These are phyloP conservation scores for Oryza australiensis DNA, from an alignment of 176 grass and related monocot species.

Conservation along the genomic window DNA sequence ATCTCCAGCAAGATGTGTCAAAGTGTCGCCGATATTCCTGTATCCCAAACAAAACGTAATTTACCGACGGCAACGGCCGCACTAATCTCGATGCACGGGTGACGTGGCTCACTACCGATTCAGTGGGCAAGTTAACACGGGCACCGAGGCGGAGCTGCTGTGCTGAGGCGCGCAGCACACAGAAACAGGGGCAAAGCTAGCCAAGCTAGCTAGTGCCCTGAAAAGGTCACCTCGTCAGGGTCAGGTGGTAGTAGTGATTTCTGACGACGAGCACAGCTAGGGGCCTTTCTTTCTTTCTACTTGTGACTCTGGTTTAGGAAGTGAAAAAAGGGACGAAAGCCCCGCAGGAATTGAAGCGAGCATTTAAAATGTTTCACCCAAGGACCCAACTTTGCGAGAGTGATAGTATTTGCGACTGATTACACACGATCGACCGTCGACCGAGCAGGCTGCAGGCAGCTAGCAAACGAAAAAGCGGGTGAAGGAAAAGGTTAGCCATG, in stretches of 20 bases:
- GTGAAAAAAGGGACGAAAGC: not conserved
- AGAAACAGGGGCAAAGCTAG: not conserved
- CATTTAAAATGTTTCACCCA: not conserved
- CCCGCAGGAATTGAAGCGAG: not conserved
- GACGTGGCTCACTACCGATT: not conserved
- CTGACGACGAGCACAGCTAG: constrained; percentile 31
- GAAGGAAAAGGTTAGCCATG: not conserved
- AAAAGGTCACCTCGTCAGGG: constrained; percentile 11
- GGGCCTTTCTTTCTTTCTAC: constrained; percentile 33
- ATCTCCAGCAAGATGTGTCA: too few relatives aligned
- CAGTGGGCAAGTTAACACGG: not conserved
- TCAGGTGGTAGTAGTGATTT: constrained; percentile 9
- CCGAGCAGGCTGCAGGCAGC: too few relatives aligned
- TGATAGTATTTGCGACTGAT: not conserved
- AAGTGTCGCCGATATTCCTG: too few relatives aligned
- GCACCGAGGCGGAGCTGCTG: not conserved
- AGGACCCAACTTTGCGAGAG: too few relatives aligned
- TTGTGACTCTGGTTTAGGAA: constrained; percentile 32
- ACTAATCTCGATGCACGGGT: not conserved
- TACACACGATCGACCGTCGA: not conserved
- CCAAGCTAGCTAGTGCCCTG: constrained; percentile 7
- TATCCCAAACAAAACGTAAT: too few relatives aligned
- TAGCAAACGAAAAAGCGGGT: not conserved
- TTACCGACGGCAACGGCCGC: too few relatives aligned
- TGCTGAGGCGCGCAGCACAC: not conserved